Conservation (phyloP, 192 early-diverging fungal genomes). For the Gryganskiella cystojenkinii region DNA sequence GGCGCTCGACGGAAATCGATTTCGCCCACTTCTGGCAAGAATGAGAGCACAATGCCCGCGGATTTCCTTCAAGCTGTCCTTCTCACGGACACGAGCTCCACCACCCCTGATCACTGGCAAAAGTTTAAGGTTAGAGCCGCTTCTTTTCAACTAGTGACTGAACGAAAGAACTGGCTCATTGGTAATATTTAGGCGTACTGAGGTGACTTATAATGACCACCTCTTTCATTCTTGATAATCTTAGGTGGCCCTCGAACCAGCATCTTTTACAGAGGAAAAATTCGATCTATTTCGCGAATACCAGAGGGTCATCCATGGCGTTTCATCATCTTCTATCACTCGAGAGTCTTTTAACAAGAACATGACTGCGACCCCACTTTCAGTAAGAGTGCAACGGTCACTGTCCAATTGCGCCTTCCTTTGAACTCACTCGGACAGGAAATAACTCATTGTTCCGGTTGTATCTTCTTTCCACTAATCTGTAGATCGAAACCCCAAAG, state of each 20-base stretch:
- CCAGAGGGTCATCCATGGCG: constrained; percentile 83
- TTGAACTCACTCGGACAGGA: not conserved
- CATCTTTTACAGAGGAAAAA: constrained; percentile 77
- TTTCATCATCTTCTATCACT: constrained; percentile 64
- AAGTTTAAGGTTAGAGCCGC: constrained; percentile 31
- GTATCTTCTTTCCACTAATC: not conserved
- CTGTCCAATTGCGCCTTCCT: not conserved
- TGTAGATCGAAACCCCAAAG: constrained; percentile 17
- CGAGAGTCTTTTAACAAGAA: constrained; percentile 71
- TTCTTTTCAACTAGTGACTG: not conserved
- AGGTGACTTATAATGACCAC: not conserved
- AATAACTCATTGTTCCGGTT: not conserved
- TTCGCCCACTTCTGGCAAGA: constrained; percentile 29
- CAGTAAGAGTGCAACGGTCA: constrained; percentile 26
- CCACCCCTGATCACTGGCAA: constrained; percentile 21
- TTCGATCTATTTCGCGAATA: constrained; percentile 86
- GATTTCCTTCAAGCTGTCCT: constrained; percentile 40
- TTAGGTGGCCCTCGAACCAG: constrained; percentile 71
- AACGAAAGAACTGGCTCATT: not conserved
- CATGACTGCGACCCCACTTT: constrained; percentile 79
- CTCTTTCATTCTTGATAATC: not conserved
- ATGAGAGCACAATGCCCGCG: constrained; percentile 14
- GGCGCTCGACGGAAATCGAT: constrained; percentile 33
- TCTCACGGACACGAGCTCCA: constrained; percentile 28
- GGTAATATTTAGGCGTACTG: not conserved